phyloP scores from a whole-genome alignment of 2,329 filamentous ascomycete species.

The Hypoxylon rubiginosum region DNA sequence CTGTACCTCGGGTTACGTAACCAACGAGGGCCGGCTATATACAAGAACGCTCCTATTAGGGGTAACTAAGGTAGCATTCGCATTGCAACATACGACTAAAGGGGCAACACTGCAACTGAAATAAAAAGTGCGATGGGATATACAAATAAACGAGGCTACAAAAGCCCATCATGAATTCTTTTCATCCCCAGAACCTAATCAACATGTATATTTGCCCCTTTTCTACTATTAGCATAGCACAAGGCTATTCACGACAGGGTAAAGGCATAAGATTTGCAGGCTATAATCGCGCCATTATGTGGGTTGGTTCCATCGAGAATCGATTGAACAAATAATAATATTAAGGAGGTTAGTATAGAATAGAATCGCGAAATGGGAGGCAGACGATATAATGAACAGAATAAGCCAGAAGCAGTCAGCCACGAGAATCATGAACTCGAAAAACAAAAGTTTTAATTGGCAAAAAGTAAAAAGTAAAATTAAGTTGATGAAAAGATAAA shows the following conservation, averaged over 20 bases:
- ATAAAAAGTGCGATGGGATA: not conserved
- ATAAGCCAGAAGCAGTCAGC: too few species aligned
- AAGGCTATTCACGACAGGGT: not conserved
- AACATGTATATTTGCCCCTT: not conserved
- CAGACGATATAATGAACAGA: too few species aligned
- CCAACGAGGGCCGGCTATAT: constrained; percentile 2
- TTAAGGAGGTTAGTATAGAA: too few species aligned
- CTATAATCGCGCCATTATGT: not conserved
- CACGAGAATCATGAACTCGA: too few species aligned
- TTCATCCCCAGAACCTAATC: not conserved
- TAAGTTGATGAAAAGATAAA: too few species aligned
- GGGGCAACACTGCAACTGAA: not conserved
- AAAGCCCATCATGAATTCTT: not conserved
- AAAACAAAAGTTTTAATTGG: too few species aligned
- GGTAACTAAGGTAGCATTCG: not conserved
- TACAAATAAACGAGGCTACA: not conserved
- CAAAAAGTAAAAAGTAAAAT: too few species aligned
- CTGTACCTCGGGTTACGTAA: not conserved
- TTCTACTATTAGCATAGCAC: too few species aligned
- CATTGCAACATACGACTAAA: not conserved
- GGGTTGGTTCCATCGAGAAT: too few species aligned
- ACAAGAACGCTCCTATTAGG: not conserved
- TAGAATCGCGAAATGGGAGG: too few species aligned
- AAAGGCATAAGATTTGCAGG: not conserved
- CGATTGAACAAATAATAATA: too few species aligned